These are phyloP conservation scores for Pseudocercospora eumusae DNA, from an alignment of 2,329 filamentous ascomycete species.

Conservation along the genomic window DNA sequence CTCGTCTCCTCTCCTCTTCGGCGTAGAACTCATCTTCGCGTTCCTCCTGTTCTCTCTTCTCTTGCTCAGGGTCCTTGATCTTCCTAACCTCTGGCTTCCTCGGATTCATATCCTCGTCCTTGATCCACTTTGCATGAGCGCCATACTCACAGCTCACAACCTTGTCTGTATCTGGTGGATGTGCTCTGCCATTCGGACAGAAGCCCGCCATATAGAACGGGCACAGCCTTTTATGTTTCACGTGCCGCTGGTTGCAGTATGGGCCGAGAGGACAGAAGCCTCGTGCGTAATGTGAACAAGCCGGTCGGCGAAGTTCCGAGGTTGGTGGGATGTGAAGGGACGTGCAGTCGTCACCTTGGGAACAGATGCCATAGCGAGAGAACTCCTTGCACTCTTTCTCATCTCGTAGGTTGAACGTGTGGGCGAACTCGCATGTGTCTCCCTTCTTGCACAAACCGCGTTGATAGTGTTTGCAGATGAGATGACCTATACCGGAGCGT, in stretches of 20 bases:
- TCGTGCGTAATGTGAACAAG: slow-evolving; percentile 81
- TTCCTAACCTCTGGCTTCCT: slow-evolving; percentile 61
- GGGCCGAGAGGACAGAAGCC: slow-evolving; percentile 94
- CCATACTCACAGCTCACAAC: slow-evolving; percentile 68
- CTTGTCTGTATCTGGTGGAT: slow-evolving; percentile 40
- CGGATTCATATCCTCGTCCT: slow-evolving; percentile 61
- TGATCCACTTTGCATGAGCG: slow-evolving; percentile 76
- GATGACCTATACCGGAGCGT: slow-evolving; percentile 42
- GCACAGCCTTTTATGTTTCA: slow-evolving; percentile 73
- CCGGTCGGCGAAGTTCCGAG: slow-evolving; percentile 62
- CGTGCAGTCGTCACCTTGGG: slow-evolving; percentile 89
- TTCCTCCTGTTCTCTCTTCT: slow-evolving; percentile 63
- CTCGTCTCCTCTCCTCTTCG: slow-evolving; percentile 52
- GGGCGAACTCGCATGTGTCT: slow-evolving; percentile 92
- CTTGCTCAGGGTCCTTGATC: slow-evolving; percentile 72
- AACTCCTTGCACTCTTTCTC: slow-evolving; percentile 99
- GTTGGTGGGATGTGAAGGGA: slow-evolving; percentile 61
- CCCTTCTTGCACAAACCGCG: slow-evolving; percentile 97
- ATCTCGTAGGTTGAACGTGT: slow-evolving; percentile 96
- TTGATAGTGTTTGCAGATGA: slow-evolving; percentile 99
- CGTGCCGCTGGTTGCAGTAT: slow-evolving; percentile 82
- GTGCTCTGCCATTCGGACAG: slow-evolving; percentile 71
- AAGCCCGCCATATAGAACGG: slow-evolving; percentile 89
- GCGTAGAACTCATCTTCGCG: slow-evolving; percentile 56
- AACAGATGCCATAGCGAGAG: slow-evolving; percentile 88